Evolutionary conservation across 2,329 filamentous ascomycete genomes (phyloP).

Genomic region (Aspergillus alliaceus): DNA sequence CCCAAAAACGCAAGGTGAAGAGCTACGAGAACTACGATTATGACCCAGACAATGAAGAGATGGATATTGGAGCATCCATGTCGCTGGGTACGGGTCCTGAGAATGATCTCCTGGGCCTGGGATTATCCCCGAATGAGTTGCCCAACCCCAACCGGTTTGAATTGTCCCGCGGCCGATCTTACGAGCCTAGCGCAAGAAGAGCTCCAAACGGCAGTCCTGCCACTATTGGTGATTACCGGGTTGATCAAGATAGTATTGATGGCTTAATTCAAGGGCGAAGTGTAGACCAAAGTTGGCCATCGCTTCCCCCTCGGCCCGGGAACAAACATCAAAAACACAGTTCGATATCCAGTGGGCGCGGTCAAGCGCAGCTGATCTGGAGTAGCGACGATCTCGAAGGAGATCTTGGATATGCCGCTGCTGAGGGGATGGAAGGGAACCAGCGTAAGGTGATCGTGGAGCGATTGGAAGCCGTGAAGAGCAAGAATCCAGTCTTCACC

Average conservation of each 20-base stretch:
- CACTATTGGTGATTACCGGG: conserved; percentile 30
- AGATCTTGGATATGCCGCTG: conserved; percentile 90
- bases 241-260: conserved; percentile 32
- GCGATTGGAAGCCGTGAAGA: conserved; percentile 91
- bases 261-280: conserved; percentile 32
- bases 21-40: conserved; percentile 36
- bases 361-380: conserved; percentile 45
- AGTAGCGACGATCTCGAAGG: conserved; percentile 81
- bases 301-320: conserved; percentile 35
- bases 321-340: conserved; percentile 32
- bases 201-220: conserved; percentile 38
- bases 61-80: conserved; percentile 79
- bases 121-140: conserved; percentile 58
- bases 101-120: conserved; percentile 69
- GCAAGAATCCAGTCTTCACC: conserved; percentile 91
- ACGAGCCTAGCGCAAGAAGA: conserved; percentile 33
- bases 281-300: conserved; percentile 38
- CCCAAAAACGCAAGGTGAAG: conserved; percentile 64
- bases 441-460: conserved; percentile 95
- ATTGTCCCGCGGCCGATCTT: conserved; percentile 49
- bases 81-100: conserved; percentile 55
- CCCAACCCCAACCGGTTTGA: conserved; percentile 77
- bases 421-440: conserved; percentile 89
- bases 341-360: conserved; percentile 43
- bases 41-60: conserved; percentile 72